phyloP scores from a whole-genome alignment of 371 early-diverging fungal species.

The Lichtheimia ornata region DNA sequence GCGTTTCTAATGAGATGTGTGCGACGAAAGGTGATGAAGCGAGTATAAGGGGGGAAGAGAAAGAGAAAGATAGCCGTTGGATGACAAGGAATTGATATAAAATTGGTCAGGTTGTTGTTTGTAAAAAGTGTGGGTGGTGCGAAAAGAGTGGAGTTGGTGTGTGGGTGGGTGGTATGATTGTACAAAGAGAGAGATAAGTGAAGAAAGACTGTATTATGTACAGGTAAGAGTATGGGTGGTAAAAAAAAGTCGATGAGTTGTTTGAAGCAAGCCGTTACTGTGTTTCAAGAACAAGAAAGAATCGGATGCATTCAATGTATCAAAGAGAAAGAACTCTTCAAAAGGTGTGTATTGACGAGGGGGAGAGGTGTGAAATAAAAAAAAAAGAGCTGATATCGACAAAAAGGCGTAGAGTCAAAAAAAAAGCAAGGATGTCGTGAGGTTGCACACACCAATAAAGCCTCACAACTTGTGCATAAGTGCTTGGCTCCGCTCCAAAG shows the following conservation, averaged over 20 bases:
- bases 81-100: too few species aligned
- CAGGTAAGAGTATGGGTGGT: not conserved
- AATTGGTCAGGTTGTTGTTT: too few species aligned
- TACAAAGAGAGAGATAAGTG: constrained; percentile 1
- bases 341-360: not conserved
- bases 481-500: constrained; percentile 2
- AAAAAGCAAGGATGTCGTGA: not conserved
- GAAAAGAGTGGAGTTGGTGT: not conserved
- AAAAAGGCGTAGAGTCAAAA: too few species aligned
- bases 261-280: constrained; percentile 2
- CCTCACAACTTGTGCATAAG: not conserved
- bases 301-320: constrained; percentile 8
- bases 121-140: too few species aligned
- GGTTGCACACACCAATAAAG: constrained; percentile 6
- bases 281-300: not conserved
- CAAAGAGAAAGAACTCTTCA: constrained; percentile 7
- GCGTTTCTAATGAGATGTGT: not conserved
- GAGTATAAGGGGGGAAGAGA: too few species aligned
- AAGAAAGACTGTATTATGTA: too few species aligned
- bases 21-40: not conserved
- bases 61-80: too few species aligned
- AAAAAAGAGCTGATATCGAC: constrained; percentile 1
- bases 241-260: not conserved
- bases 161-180: not conserved
- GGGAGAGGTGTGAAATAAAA: not conserved